Conservation (phyloP, 768 basidiomycete species). For the Asterophora lycoperdoides region DNA sequence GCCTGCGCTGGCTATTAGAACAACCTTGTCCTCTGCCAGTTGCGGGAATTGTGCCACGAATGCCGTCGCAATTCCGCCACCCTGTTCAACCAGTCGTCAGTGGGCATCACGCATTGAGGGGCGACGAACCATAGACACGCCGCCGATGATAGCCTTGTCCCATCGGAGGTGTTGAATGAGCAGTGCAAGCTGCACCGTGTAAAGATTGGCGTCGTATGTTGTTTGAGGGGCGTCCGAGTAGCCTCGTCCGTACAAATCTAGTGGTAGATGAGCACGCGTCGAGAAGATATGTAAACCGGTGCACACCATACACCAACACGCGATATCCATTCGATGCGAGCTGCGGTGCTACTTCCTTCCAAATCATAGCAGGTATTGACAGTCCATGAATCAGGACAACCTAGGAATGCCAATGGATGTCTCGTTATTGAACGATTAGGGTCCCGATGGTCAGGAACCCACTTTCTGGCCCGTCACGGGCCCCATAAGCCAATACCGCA, state of each 20-base stretch:
- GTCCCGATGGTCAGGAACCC: constrained; percentile 16
- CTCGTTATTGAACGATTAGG: background rate
- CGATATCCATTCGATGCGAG: constrained; percentile 63
- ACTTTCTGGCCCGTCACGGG: constrained; percentile 67
- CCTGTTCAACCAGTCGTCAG: constrained; percentile 37
- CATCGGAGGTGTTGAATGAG: constrained; percentile 77
- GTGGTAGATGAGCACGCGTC: background rate
- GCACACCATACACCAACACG: constrained; percentile 68
- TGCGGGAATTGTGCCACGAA: constrained; percentile 71
- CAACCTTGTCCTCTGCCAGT: constrained; percentile 60
- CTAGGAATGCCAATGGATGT: constrained; percentile 28
- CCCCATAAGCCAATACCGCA: constrained; percentile 75
- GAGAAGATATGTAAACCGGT: background rate
- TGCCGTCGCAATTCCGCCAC: constrained; percentile 68
- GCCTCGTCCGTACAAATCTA: constrained; percentile 79
- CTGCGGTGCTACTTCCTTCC: constrained; percentile 68
- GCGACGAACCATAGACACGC: constrained; percentile 67
- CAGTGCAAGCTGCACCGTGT: constrained; percentile 76
- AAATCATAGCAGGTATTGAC: constrained; percentile 71
- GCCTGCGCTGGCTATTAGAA: constrained; percentile 66
- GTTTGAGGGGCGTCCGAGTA: constrained; percentile 78
- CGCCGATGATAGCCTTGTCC: constrained; percentile 60
- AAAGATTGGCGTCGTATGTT: constrained; percentile 60
- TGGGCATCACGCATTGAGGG: too few relatives aligned
- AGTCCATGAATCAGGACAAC: constrained; percentile 76